Evolutionary conservation across 306 rosid genomes (phyloP).

Genomic region (Psophocarpus tetragonolobus): DNA sequence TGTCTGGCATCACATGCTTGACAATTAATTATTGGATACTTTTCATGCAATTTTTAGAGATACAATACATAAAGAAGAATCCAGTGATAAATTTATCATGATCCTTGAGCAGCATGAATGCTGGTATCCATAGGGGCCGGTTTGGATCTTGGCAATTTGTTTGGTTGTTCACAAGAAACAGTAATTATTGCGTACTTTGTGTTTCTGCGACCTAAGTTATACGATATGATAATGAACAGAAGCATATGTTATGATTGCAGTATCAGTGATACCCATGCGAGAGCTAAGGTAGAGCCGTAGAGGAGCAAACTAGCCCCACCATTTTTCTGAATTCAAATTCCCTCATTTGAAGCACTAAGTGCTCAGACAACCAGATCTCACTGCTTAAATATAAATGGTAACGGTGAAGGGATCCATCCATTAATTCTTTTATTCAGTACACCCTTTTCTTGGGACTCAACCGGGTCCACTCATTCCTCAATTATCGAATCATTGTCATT

Average conservation of each 20-base stretch:
- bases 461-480: conserved; percentile 24
- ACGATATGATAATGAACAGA: neutral
- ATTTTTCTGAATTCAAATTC: neutral
- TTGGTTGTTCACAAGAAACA: neutral
- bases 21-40: neutral
- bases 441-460: neutral
- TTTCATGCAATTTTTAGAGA: neutral
- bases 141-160: neutral
- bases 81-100: neutral
- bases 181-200: conserved; percentile 31
- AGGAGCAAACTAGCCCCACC: neutral
- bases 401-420: conserved; percentile 25
- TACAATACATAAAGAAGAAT: neutral
- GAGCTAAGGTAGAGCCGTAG: no score
- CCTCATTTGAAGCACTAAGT: conserved; percentile 24
- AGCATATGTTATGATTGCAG: conserved; percentile 26
- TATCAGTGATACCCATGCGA: neutral
- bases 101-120: neutral
- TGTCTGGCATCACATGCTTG: neutral
- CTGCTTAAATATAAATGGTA: conserved; percentile 24
- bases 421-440: conserved; percentile 23
- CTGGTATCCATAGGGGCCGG: no score
- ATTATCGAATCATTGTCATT: conserved; percentile 43
- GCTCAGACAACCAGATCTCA: conserved; percentile 21
- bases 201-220: conserved; percentile 23